phyloP scores from a whole-genome alignment of 2,329 filamentous ascomycete genomes.

The Dactylonectria estremocensis region DNA sequence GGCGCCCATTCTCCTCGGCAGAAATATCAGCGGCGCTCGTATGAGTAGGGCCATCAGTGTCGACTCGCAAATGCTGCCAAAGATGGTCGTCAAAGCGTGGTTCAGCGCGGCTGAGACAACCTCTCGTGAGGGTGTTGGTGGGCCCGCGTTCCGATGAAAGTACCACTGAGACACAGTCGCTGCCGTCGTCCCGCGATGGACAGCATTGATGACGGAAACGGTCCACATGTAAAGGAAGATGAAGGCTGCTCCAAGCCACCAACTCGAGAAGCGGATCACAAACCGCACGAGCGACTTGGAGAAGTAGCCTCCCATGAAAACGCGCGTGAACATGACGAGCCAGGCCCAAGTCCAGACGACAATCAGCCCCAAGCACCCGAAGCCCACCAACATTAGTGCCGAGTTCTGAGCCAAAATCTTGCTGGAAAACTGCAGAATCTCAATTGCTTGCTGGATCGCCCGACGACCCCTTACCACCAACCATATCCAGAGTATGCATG shows the following conservation, averaged over 20 bases:
- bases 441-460: conserved; percentile 85
- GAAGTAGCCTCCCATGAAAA: conserved; percentile 94
- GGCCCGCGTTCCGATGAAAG: conserved; percentile 90
- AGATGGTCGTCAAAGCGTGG: conserved; percentile 88
- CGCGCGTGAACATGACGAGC: conserved; percentile 95
- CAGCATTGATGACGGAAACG: conserved; percentile 85
- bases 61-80: conserved; percentile 92
- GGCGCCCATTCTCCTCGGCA: conserved; percentile 78
- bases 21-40: conserved; percentile 85
- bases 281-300: conserved; percentile 75
- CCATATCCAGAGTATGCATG: conserved; percentile 86
- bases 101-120: conserved; percentile 87
- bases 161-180: conserved; percentile 99
- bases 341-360: conserved; percentile 96
- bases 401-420: conserved; percentile 89
- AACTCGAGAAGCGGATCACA: conserved; percentile 88
- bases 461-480: conserved; percentile 85
- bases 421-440: conserved; percentile 93
- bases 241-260: conserved; percentile 96
- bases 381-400: conserved; percentile 86
- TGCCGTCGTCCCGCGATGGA: conserved; percentile 92
- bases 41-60: conserved; percentile 86
- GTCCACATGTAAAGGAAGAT: conserved; percentile 97
- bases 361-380: conserved; percentile 81
- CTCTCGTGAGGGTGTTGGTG: conserved; percentile 82